Evolutionary conservation across 306 rosid genomes (phyloP), one percentile per base, ranked within the genome.

Genomic region (Rubus parviflorus): DNA sequence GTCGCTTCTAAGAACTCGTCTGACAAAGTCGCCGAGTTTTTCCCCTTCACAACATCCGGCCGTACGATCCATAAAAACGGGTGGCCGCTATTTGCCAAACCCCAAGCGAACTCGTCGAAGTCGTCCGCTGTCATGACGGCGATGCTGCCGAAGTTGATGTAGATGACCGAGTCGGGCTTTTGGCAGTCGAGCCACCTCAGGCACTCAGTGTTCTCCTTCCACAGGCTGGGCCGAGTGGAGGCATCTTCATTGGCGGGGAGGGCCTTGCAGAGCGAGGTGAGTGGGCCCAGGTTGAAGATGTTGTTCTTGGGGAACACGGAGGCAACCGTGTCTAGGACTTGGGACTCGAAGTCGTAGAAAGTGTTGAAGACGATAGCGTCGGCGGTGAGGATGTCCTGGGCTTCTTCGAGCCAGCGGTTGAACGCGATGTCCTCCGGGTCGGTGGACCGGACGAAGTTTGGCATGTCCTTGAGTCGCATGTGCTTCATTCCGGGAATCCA

Each of bases 381-480:
- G 74, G 74, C 20, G 20, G 42, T 76, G 53, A 76, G 56, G 49
- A 20, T 52, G 47, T 66, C 80, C 15, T 52, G 74, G 9, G 20
- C 80, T 45, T 76, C 80, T 76, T 76, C 67, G 7, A 76, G 67
- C 67, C 80, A 76, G 35, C 80, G 62, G 74, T 76, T 76, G 67
- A 76, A 76, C 67, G 80, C 74, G 2, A 76, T 76, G 66, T 76
- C 80, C 5, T 76, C 45, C 0, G 67, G 74, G 19, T 76, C 45
- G 38, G 74, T 76, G 56, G 66, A 52, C 17, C 80, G 17, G 17
- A 67, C 47, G 45, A 76, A 76, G 80, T 35, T 76, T 9, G 80
- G 80, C 80, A 76, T 76, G 73, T 67, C 80, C 14, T 76, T 76
- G 37, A 76, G 80, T 37, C 74, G 72, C 67, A 67, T 76, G 66